Base-by-base conservation (phyloP, 1,139 yeast genomes). In the Spathaspora sp. region DNA sequence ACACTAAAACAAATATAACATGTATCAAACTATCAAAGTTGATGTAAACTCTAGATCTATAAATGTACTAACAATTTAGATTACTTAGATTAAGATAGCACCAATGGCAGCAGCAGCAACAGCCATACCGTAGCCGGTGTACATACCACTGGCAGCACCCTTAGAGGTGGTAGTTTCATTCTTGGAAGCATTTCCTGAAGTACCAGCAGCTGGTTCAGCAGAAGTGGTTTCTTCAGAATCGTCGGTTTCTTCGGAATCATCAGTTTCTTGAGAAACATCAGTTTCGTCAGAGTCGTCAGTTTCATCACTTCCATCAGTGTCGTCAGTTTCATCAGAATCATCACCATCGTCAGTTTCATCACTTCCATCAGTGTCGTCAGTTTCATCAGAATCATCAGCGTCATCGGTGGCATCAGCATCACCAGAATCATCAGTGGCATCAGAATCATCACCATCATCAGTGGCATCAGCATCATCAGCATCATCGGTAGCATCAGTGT, bases 71-170 rank as follows among this genome's bases (percentile, higher is more conserved):
- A 24, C 7, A 6, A 27, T 8, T 31, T 9, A 45, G 17, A 24
- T 16, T 9, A 20, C 49, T 39, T 60, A 63, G 50, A 63, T 54
- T 52, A 63, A 58, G 48, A 62, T 54, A 29, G 60, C 58, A 47
- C 66, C 68, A 38, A 55, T 59, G 43, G 55, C 51, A 42, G 61
- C 61, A 38, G 64, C 65, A 43, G 56, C 54, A 38, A 58, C 56
- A 25, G 60, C 64, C 38, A 61, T 34, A 31, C 64, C 58, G 46
- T 42, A 54, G 38, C 56, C 60, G 38, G 50, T 46, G n/a, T 26
- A 18, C 15, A 40, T 15, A 43, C 50, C 36, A 36, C 44, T 46
- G 27, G 53, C 43, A 44, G 45, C 46, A 31, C 49, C 50, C 23
- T 56, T 44, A 31, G 25, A 44, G 17, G 39, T 47, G 42, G 55